Evolutionary conservation across 345 rosid species (phyloP), one percentile per base, ranked within the genome.

Genomic region (Erucastrum elatum): DNA sequence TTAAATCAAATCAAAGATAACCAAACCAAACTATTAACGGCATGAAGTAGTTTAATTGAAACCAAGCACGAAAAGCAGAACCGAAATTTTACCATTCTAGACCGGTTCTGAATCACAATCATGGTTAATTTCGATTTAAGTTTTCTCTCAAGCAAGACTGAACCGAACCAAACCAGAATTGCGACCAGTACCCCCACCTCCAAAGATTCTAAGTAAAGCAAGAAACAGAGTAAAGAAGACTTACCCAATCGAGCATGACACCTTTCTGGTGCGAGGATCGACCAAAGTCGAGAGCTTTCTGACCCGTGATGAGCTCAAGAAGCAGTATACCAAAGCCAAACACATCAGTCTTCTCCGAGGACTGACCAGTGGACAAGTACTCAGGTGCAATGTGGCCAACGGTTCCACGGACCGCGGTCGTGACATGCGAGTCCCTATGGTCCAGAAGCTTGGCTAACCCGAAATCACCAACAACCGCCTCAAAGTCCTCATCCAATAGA

Each of bases 381-480:
- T 94, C 98, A 0, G 98, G 98, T 62, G 97, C 94, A 74, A 94
- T 94, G 77, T 94, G 98, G 33, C 98, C 98, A 5, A 92, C 87
- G 0, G 97, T 94, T 83, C 98, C 98, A 41, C 97, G 94, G 55
- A 94, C 97, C 0, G 96, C 96, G 5, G 98, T 94, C 15, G 98
- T 94, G 56, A 94, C 98, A 1, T 94, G 98, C 26, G 97, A 88
- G 72, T 94, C 98, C 62, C 92, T 88, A 81, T 94, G 97, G 78
- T 94, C 98, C 68, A 94, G 66, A 80, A 94, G 98, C 91, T 94
- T 94, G 26, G 98, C 98, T 81, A 94, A 82, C 68, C 98, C 98
- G 31, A 94, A 94, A 87, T 94, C 98, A 12, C 98, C 98, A 59
- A 94, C 98, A 33, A 94, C 94, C n/a, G 98, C 98, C 80, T 94